These are phyloP conservation scores for Blepharisma undulans DNA, from an alignment of 169 alveolate species.

Conservation along the genomic window DNA sequence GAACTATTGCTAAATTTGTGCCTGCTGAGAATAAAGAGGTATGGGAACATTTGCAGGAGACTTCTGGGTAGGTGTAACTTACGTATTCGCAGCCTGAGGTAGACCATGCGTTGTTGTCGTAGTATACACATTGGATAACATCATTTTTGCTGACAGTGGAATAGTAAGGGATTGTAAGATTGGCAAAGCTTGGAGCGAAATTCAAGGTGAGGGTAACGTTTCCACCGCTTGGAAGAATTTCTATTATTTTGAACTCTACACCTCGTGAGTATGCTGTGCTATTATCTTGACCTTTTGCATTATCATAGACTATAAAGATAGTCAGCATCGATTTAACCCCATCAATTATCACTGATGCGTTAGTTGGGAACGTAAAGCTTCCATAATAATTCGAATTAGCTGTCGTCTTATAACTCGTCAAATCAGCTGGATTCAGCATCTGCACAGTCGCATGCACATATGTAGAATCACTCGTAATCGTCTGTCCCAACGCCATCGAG, in stretches of 20 bases:
- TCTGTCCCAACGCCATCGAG: not conserved
- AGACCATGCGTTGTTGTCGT: not conserved
- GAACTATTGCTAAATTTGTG: not conserved
- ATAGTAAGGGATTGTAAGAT: not conserved
- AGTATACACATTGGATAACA: not conserved
- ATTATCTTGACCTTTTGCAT: not conserved
- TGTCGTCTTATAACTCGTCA: not conserved
- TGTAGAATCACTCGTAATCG: not conserved
- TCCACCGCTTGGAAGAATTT: not conserved
- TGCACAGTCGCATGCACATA: not conserved
- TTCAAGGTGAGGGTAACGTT: not conserved
- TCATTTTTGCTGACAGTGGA: not conserved
- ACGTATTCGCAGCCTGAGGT: not conserved
- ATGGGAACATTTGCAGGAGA: not conserved
- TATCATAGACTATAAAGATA: not conserved
- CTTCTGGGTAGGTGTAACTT: not conserved
- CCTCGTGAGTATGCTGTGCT: not conserved
- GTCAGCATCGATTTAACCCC: not conserved
- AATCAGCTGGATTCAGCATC: too few species aligned
- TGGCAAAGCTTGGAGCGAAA: not conserved
- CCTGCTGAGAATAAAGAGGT: not conserved
- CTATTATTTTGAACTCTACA: not conserved
- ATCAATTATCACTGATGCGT: not conserved
- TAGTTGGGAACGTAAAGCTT: not conserved
- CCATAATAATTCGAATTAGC: not conserved